Conservation (phyloP, 345 rosid species). For the Hevea brasiliensis region DNA sequence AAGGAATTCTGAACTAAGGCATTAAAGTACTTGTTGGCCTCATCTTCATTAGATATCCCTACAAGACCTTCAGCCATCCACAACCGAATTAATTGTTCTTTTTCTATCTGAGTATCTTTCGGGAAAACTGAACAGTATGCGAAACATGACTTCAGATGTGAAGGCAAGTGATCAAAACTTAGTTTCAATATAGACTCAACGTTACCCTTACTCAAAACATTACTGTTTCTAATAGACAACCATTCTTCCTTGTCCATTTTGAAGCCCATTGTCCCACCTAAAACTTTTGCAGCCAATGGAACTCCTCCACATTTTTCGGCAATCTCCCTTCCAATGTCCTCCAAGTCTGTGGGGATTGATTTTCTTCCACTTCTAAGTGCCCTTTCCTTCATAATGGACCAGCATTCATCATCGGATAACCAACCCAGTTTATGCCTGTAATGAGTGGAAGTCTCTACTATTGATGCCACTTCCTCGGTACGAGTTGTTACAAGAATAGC, state of each 20-base stretch:
- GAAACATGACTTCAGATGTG: constrained; percentile 12
- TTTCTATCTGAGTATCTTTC: neutral
- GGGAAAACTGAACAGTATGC: constrained; percentile 17
- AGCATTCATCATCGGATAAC: too few species aligned
- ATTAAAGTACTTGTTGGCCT: constrained; percentile 25
- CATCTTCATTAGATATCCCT: neutral
- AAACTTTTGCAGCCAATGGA: constrained; percentile 18
- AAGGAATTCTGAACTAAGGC: too few species aligned
- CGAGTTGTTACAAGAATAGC: too few species aligned
- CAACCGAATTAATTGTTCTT: too few species aligned
- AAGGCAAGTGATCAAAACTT: constrained; percentile 14
- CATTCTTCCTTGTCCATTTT: neutral
- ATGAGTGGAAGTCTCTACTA: too few species aligned
- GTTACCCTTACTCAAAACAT: constrained; percentile 5
- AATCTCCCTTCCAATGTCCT: constrained; percentile 19
- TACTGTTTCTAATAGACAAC: constrained; percentile 7
- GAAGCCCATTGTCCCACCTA: constrained; percentile 2
- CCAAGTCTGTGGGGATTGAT: neutral
- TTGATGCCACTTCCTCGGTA: too few species aligned
- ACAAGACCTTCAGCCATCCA: constrained; percentile 20
- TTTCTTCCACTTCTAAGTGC: neutral
- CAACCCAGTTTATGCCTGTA: too few species aligned
- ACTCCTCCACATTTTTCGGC: too few species aligned
- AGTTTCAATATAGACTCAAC: too few species aligned
- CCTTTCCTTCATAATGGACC: too few species aligned